Percentiles rank a stretch among this genome's conserved stretches.
Evolutionary conservation across 768 basidiomycete species (phyloP).

Genomic region (Tubosaeta sp.): DNA sequence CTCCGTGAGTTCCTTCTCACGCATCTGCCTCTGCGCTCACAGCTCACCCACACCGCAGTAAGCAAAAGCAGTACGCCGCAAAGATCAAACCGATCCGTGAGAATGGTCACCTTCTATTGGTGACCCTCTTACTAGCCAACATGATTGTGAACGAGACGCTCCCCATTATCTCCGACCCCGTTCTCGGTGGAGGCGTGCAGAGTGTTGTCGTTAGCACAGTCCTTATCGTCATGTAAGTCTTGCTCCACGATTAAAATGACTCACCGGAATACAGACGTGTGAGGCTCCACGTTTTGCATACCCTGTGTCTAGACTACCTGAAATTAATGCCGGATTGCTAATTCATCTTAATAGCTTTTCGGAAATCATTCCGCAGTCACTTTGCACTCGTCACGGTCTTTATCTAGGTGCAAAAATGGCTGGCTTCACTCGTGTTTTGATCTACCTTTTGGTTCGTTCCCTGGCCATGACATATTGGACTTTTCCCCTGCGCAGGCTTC

Average conservation of each 20-base stretch:
- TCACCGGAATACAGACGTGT: neutral
- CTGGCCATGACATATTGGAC: neutral
- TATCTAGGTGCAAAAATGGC: conserved; percentile 89
- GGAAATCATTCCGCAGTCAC: conserved; percentile 88
- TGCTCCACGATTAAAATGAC: neutral
- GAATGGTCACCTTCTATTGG: conserved; percentile 79
- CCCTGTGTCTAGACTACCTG: neutral
- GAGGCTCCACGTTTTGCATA: neutral
- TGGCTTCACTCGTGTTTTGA: conserved; percentile 57
- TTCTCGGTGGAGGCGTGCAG: conserved; percentile 74
- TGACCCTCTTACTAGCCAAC: conserved; percentile 79
- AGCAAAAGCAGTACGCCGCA: conserved; percentile 75
- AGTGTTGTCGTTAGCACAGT: conserved; percentile 81
- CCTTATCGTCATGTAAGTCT: conserved; percentile 80
- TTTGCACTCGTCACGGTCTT: conserved; percentile 89
- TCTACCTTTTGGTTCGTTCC: conserved; percentile 56
- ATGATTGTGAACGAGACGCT: conserved; percentile 92
- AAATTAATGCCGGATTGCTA: neutral
- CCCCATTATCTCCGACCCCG: conserved; percentile 75
- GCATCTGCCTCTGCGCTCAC: neutral
- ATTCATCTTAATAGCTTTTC: conserved; percentile 54
- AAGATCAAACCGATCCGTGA: conserved; percentile 84
- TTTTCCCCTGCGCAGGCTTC: neutral
- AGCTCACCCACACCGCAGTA: conserved; percentile 37
- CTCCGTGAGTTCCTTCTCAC: conserved; percentile 50